Evolutionary conservation across 495 filamentous ascomycete species (phyloP).

Genomic region (Lepraria neglecta): DNA sequence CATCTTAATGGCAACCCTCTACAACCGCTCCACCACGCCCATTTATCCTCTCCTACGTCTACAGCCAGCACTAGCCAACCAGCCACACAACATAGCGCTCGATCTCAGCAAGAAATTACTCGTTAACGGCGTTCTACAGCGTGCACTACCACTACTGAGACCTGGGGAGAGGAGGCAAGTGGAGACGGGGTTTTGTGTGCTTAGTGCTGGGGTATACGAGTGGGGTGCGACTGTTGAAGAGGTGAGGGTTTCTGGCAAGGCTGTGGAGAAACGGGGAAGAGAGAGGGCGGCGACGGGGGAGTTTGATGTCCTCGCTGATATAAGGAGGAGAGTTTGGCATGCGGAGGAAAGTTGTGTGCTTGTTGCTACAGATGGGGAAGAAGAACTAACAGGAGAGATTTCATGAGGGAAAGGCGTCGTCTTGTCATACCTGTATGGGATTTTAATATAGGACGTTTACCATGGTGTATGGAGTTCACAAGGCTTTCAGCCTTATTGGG

Average conservation of each 20-base stretch:
- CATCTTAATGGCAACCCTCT: slow-evolving; percentile 58
- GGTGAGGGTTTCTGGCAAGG: slow-evolving; percentile 42
- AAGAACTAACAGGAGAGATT: no score
- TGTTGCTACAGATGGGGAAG: slow-evolving; percentile 37
- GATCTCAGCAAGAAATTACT: slow-evolving; percentile 78
- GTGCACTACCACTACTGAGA: slow-evolving; percentile 54
- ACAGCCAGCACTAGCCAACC: slow-evolving; percentile 67
- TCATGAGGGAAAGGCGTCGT: no score
- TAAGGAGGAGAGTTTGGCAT: slow-evolving; percentile 66
- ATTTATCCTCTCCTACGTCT: slow-evolving; percentile 69
- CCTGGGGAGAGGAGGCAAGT: slow-evolving; percentile 51
- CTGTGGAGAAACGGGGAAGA: slow-evolving; percentile 22
- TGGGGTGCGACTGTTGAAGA: slow-evolving; percentile 78
- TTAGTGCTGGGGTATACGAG: slow-evolving; percentile 78
- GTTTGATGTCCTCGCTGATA: slow-evolving; percentile 40
- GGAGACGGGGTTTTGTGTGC: slow-evolving; percentile 58
- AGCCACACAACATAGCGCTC: slow-evolving; percentile 65
- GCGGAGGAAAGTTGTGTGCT: slow-evolving; percentile 58
- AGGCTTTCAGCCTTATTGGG: no score
- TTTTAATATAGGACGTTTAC: no score
- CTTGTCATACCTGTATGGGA: no score
- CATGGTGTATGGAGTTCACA: no score
- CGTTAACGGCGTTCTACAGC: slow-evolving; percentile 80
- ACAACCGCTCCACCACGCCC: slow-evolving; percentile 62
- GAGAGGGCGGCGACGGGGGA: slow-evolving; percentile 22